phyloP scores from a whole-genome alignment of 371 early-diverging fungal genomes.

The Actinomucor elegans region DNA sequence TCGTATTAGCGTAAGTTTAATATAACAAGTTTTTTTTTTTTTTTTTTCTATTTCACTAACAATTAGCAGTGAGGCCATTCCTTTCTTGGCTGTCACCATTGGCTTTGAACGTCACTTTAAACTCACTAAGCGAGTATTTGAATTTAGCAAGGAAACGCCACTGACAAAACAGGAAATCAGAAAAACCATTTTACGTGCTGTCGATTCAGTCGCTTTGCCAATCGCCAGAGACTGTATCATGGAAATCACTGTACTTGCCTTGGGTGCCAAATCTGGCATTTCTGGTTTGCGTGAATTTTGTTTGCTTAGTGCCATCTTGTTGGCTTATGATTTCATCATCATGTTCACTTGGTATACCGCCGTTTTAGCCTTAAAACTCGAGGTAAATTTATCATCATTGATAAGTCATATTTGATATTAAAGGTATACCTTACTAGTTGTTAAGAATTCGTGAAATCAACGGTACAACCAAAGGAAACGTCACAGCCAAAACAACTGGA shows the following conservation, averaged over 20 bases:
- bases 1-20: slow-evolving; percentile 63
- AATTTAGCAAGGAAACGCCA: slow-evolving; percentile 33
- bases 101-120: slow-evolving; percentile 89
- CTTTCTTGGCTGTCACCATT: slow-evolving; percentile 90
- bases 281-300: slow-evolving; percentile 82
- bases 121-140: slow-evolving; percentile 80
- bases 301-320: slow-evolving; percentile 75
- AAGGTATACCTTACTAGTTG: slow-evolving; percentile 3
- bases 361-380: slow-evolving; percentile 85
- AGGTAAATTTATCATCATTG: slow-evolving; percentile 45
- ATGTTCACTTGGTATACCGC: slow-evolving; percentile 89
- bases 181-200: slow-evolving; percentile 68
- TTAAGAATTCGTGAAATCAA: slow-evolving; percentile 39
- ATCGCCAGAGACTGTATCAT: slow-evolving; percentile 80
- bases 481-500: slow-evolving; percentile 14
- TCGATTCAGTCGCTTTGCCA: slow-evolving; percentile 65
- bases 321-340: slow-evolving; percentile 80
- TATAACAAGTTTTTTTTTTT: no score
- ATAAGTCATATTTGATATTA: no score
- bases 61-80: slow-evolving; percentile 75
- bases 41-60: no score
- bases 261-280: slow-evolving; percentile 80
- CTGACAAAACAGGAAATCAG: slow-evolving; percentile 53
- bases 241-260: slow-evolving; percentile 77
- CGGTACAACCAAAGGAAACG: slow-evolving; percentile 6